These are phyloP conservation scores for Fusarium sp. DNA, from an alignment of 2,329 filamentous ascomycete genomes.

Conservation along the genomic window DNA sequence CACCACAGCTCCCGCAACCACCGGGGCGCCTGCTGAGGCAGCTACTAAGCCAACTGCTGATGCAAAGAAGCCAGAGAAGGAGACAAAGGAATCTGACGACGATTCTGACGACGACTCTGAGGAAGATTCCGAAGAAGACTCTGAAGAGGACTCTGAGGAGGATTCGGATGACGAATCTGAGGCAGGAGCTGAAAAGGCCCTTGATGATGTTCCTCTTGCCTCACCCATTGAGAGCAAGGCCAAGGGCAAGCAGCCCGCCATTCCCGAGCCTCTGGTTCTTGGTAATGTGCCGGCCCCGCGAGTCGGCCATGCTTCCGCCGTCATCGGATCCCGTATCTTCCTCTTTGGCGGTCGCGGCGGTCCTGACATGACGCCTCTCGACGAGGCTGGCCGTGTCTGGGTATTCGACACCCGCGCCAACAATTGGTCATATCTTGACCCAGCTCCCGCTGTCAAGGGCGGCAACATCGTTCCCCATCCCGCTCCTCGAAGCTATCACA, in stretches of 20 bases:
- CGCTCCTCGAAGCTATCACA: slow-evolving; percentile 77
- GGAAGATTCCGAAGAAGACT: slow-evolving; percentile 30
- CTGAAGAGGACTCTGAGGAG: slow-evolving; percentile 32
- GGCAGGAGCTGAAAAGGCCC: slow-evolving; percentile 47
- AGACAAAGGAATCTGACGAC: slow-evolving; percentile 30
- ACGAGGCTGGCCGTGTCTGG: slow-evolving; percentile 83
- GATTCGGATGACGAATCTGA: slow-evolving; percentile 22
- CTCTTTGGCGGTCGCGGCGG: slow-evolving; percentile 85
- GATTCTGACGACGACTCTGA: slow-evolving; percentile 11
- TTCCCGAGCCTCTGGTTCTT: slow-evolving; percentile 43
- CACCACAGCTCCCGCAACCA: slow-evolving; percentile 5
- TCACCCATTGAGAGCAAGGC: slow-evolving; percentile 44
- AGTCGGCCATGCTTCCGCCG: slow-evolving; percentile 78
- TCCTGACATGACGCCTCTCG: slow-evolving; percentile 74
- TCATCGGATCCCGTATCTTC: slow-evolving; percentile 78
- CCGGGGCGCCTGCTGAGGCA: background rate
- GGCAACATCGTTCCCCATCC: slow-evolving; percentile 61
- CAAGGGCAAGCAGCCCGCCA: slow-evolving; percentile 56
- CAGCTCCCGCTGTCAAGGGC: slow-evolving; percentile 60
- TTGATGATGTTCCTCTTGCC: slow-evolving; percentile 57
- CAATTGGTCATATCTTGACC: slow-evolving; percentile 74
- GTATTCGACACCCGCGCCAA: slow-evolving; percentile 74
- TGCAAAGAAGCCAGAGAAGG: slow-evolving; percentile 1
- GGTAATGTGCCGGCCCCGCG: slow-evolving; percentile 72
- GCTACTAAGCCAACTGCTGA: too few relatives aligned